Evolutionary conservation across 495 filamentous ascomycete genomes (phyloP), one percentile per base, ranked within the genome.

Genomic region (Evernia prunastri): DNA sequence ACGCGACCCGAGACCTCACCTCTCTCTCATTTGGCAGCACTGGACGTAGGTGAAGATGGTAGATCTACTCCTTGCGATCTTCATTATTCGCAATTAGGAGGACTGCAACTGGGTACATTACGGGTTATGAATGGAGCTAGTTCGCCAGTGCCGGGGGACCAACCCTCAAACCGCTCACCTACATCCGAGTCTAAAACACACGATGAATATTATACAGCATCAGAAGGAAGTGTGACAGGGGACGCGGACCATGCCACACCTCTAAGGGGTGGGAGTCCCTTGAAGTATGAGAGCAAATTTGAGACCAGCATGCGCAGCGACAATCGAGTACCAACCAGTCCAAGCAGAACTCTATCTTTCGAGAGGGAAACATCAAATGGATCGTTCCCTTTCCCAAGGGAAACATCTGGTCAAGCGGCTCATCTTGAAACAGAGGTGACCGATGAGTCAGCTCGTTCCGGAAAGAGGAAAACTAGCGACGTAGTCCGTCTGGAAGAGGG

Each of bases 21-120:
- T 31, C 58, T 71, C 15, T 56, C 67, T 37, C 54, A 66, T n/a
- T 60, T 71, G 5, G 69, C 69, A 7, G 60, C 59, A 11, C 53
- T 71, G 9, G 49, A 58, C 20, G 20, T 63, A 39, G 27, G 25
- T n/a, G 57, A 67, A 23, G 65, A 68, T 51, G 69, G 69, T 15
- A 69, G 69, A 66, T 65, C 71, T 29, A 81, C 78, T 51, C 80
- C 80, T 20, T 70, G 64, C 29, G 77, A 76, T 56, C 69, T 78
- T 36, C 75, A 74, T 29, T 80, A 80, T 63, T 77, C 77, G n/a
- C 78, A 82, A 63, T 64, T 82, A 23, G 79, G 79, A 39, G 77
- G 77, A 3, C 70, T 82, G 31, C 78, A 78, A 49, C 60, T 81
- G 25, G 80, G 80, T 23, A 81, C 79, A 18, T 62, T 82, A 56